Conservation (phyloP, 148 eudicot genomes). For the Hydrangea macrophylla region DNA sequence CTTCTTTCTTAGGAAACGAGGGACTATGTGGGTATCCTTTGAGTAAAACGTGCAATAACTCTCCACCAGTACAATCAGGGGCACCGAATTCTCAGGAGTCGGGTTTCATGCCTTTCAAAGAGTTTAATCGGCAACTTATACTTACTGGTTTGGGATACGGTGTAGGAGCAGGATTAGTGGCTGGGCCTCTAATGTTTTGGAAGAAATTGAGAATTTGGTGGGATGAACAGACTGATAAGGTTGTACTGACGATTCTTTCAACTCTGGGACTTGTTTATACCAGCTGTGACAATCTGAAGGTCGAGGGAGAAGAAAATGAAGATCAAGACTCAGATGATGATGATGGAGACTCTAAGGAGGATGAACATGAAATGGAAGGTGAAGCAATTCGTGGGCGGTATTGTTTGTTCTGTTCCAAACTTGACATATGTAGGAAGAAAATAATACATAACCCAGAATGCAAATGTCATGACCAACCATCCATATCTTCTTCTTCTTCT, state of each 20-base stretch:
- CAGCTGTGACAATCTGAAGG: conserved; percentile 8
- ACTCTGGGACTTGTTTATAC: conserved; percentile 26
- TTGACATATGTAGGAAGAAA: conserved; percentile 29
- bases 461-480: conserved; percentile 28
- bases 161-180: conserved; percentile 28
- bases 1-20: too few relatives aligned
- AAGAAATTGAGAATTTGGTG: conserved; percentile 23
- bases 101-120: not conserved
- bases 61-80: not conserved
- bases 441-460: conserved; percentile 39
- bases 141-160: conserved; percentile 37
- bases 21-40: too few relatives aligned
- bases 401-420: conserved; percentile 48
- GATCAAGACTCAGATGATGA: conserved; percentile 25
- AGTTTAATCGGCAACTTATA: conserved; percentile 30
- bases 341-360: conserved; percentile 14
- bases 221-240: conserved; percentile 16
- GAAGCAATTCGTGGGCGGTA: conserved; percentile 14
- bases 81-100: not conserved
- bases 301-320: conserved; percentile 21
- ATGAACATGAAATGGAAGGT: conserved; percentile 7
- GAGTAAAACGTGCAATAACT: conserved; percentile 2
- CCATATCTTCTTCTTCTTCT: conserved; percentile 7
- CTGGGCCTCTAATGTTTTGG: conserved; percentile 26
- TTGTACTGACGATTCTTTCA: conserved; percentile 18